phyloP scores from a whole-genome alignment of 257 asterid species.

The Ilex aquifolium region DNA sequence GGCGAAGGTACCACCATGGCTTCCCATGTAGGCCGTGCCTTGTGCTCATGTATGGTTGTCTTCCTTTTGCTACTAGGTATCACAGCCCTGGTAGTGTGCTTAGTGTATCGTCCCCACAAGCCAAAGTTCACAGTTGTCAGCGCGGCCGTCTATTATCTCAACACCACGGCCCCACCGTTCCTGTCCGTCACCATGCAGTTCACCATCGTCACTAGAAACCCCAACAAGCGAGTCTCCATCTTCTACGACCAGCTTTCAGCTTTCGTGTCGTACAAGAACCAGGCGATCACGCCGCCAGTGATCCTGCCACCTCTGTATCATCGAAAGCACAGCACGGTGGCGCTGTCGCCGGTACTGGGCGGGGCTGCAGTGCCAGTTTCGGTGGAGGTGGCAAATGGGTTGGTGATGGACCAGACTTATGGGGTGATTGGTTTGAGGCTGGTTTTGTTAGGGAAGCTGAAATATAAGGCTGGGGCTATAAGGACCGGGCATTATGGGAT shows the following conservation, averaged over 20 bases:
- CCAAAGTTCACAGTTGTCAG: slow-evolving; percentile 52
- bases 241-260: slow-evolving; percentile 48
- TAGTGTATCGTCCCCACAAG: slow-evolving; percentile 48
- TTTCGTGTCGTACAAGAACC: slow-evolving; percentile 40
- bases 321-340: slow-evolving; percentile 52
- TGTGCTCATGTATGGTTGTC: slow-evolving; percentile 21
- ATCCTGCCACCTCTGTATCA: slow-evolving; percentile 51
- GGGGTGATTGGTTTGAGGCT: slow-evolving; percentile 56
- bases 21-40: slow-evolving; percentile 13
- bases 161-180: slow-evolving; percentile 38
- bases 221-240: slow-evolving; percentile 43
- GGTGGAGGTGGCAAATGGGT: slow-evolving; percentile 34
- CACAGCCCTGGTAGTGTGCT: slow-evolving; percentile 42
- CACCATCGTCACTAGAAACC: slow-evolving; percentile 51
- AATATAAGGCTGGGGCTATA: slow-evolving; percentile 36
- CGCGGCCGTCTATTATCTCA: slow-evolving; percentile 44
- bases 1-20: background rate
- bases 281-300: slow-evolving; percentile 43
- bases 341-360: slow-evolving; percentile 52
- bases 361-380: slow-evolving; percentile 43
- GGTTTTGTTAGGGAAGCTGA: slow-evolving; percentile 41
- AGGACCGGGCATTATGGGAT: slow-evolving; percentile 27
- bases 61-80: slow-evolving; percentile 34
- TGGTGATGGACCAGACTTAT: slow-evolving; percentile 40
- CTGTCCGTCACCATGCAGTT: slow-evolving; percentile 51